Percentiles rank a stretch among this genome's conserved stretches.
phyloP scores from a whole-genome alignment of 148 eudicot genomes.

The Cornus controversa region DNA sequence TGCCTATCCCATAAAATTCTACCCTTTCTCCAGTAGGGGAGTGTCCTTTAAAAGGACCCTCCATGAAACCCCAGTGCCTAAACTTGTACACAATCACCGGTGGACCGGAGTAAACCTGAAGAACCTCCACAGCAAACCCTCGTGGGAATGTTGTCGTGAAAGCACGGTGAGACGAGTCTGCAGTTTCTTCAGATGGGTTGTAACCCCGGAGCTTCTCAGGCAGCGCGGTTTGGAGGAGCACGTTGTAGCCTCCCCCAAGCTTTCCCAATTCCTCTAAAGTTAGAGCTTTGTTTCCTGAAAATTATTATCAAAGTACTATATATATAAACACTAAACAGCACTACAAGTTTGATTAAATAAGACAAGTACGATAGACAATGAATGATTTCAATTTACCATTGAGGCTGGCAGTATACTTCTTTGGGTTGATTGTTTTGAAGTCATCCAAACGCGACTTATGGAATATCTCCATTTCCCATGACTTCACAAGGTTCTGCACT shows the following conservation, averaged over 20 bases:
- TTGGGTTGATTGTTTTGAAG: conserved; percentile 52
- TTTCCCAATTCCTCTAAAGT: conserved; percentile 26
- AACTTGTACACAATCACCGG: conserved; percentile 69
- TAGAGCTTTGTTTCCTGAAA: conserved; percentile 35
- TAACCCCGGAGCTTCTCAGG: conserved; percentile 40
- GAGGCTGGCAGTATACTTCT: conserved; percentile 34
- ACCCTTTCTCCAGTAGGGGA: conserved; percentile 66
- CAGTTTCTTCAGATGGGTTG: conserved; percentile 41
- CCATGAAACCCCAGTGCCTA: conserved; percentile 87
- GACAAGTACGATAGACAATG: too few relatives aligned
- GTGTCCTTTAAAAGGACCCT: conserved; percentile 80
- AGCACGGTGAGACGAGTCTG: conserved; percentile 28
- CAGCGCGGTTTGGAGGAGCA: conserved; percentile 41
- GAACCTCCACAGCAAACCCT: conserved; percentile 71
- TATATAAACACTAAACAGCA: too few relatives aligned
- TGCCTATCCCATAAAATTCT: conserved; percentile 53
- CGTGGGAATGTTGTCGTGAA: conserved; percentile 61
- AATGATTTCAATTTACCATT: conserved; percentile 32
- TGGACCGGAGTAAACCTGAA: conserved; percentile 70
- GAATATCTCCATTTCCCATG: conserved; percentile 81
- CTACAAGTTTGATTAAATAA: too few relatives aligned
- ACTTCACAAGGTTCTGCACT: conserved; percentile 74
- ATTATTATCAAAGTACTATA: not conserved
- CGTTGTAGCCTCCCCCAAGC: conserved; percentile 50
- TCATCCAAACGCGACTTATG: conserved; percentile 55